Evolutionary conservation across 257 asterid genomes (phyloP).

Genomic region (Solanum lycopersicoides): DNA sequence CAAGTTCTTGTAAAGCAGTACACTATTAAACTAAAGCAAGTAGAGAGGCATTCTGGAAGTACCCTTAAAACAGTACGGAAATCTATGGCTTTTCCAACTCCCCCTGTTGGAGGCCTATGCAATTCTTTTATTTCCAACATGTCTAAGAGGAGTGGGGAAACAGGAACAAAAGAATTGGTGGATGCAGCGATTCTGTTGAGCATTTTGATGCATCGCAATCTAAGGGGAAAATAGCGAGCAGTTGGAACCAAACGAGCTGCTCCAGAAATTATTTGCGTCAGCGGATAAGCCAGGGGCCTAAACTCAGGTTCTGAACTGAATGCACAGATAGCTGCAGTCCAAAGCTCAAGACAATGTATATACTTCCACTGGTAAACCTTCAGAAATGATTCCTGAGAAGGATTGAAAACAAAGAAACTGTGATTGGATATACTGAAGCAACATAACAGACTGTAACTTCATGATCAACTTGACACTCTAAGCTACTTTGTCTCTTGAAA

Average conservation of each 20-base stretch:
- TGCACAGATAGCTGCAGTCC: conserved; percentile 89
- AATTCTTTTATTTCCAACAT: conserved; percentile 88
- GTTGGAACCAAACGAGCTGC: conserved; percentile 88
- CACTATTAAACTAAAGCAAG: neutral
- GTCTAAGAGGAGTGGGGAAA: conserved; percentile 73
- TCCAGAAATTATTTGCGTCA: conserved; percentile 80
- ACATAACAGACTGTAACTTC: neutral
- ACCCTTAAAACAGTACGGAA: conserved; percentile 62
- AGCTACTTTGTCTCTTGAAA: neutral
- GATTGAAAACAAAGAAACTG: neutral
- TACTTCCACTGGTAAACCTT: conserved; percentile 96
- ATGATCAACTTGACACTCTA: neutral
- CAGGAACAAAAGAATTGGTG: conserved; percentile 71
- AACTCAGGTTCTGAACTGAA: conserved; percentile 64
- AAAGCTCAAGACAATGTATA: conserved; percentile 86
- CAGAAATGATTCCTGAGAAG: conserved; percentile 55
- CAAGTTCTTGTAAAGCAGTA: neutral
- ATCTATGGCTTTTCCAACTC: conserved; percentile 89
- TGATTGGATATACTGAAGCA: neutral
- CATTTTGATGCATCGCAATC: conserved; percentile 90
- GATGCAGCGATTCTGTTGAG: conserved; percentile 78
- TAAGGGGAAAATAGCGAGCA: conserved; percentile 82
- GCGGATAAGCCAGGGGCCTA: conserved; percentile 82
- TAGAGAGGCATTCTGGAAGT: conserved; percentile 2
- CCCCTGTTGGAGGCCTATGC: conserved; percentile 81